Base-by-base conservation (phyloP, 352 stramenopile species). In the Peronospora farinosa region DNA sequence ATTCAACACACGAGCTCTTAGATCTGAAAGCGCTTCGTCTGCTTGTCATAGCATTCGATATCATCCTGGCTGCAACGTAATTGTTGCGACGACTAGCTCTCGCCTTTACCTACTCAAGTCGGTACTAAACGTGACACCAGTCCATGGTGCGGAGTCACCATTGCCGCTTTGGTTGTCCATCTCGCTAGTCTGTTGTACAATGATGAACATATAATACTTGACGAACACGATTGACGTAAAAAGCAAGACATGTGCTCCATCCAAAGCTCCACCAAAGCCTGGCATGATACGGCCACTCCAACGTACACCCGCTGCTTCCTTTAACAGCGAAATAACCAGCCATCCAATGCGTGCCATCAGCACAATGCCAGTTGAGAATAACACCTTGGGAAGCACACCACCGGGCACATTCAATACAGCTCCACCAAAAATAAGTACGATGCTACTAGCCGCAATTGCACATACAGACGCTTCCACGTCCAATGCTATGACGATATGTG, bases 281-380 rank as follows among this genome's bases (percentile, higher is more conserved):
- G 92, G 92, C 48, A 98, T 84, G 12, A 97, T 56, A 44, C 89
- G 74, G 11, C 90, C 88, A 60, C 90, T 95, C 60, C 96, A 93
- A 48, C 96, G 96, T 47, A 98, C 65, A 5, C 83, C 88, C 0
- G 88, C 84, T 57, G 96, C 86, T 28, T 92, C 77, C 67, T 97
- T 97, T 8, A 98, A 54, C 60, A 98, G 92, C 10, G 78, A 92
- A 10, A 91, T 71, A 16, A 95, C 90, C n/a, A 97, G 59, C 42
- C 96, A 86, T 2, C 91, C 91, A 40, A 97, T 80, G 5, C 96
- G 74, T 7, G 86, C 90, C 17, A 96, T 63, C 16, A 97, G 68
- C 10, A 97, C 72, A 27, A 84, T 91, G 21, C 92, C 62, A 13
- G 96, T 40, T 0, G 74, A 71, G 36, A 97, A 65, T 25, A 92